Conservation (phyloP, 129 eudicot species). For the Glebionis coronaria region DNA sequence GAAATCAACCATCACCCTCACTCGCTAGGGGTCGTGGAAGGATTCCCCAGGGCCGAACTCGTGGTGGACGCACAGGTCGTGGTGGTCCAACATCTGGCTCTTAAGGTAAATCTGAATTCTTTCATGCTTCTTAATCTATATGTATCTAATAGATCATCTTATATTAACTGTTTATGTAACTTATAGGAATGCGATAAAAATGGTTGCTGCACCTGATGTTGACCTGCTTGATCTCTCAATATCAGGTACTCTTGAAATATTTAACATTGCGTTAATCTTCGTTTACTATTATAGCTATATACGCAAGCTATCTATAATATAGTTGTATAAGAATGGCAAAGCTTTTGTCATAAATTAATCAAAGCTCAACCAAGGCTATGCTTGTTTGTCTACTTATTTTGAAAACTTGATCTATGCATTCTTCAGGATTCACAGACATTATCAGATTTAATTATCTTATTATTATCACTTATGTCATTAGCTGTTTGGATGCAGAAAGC, state of each 20-base stretch:
- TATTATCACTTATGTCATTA: background rate
- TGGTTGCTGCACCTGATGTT: slow-evolving; percentile 15
- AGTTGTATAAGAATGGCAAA: background rate
- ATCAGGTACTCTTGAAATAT: slow-evolving; percentile 11
- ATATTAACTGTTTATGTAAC: slow-evolving; percentile 13
- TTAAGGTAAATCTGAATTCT: slow-evolving; percentile 30
- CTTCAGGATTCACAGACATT: background rate
- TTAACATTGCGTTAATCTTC: no score
- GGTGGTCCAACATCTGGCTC: slow-evolving; percentile 57
- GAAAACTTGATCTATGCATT: background rate
- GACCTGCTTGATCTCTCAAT: background rate
- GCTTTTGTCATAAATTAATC: background rate
- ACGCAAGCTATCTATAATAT: background rate
- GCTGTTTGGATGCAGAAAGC: slow-evolving; percentile 24
- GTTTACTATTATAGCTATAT: background rate
- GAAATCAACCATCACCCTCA: slow-evolving; percentile 32
- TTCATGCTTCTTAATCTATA: background rate
- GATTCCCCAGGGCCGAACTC: slow-evolving; percentile 56
- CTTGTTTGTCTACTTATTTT: background rate
- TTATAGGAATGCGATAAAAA: slow-evolving; percentile 29
- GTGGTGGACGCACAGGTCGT: slow-evolving; percentile 57
- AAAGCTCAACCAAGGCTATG: background rate
- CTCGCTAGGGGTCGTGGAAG: slow-evolving; percentile 70
- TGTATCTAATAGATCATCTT: background rate
- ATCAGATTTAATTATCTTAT: background rate